These are phyloP conservation scores for Ophiognomonia clavigignenti-juglandacearum DNA, from an alignment of 2,329 filamentous ascomycete genomes.

Conservation along the genomic window DNA sequence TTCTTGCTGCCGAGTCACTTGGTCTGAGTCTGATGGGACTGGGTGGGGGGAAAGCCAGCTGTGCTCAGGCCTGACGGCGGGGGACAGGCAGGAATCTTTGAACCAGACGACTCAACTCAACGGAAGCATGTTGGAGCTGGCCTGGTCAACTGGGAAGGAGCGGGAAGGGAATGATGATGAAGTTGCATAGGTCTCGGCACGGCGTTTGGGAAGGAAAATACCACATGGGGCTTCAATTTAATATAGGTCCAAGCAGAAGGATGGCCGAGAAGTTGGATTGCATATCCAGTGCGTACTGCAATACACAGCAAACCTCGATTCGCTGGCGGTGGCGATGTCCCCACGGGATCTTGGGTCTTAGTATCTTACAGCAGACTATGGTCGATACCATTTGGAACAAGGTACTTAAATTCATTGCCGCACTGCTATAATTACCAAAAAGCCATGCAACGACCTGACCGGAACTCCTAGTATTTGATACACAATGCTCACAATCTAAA, in stretches of 20 bases:
- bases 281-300: not conserved
- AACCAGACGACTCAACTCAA: not conserved
- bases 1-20: slow-evolving; percentile 92
- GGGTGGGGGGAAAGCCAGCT: not conserved
- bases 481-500: slow-evolving; percentile 12
- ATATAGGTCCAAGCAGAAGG: not conserved
- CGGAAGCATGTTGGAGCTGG: no score
- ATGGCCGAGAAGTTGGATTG: not conserved
- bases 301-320: not conserved
- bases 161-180: not conserved
- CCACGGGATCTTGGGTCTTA: no score
- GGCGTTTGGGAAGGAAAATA: slow-evolving; percentile 13
- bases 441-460: slow-evolving; percentile 5
- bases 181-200: slow-evolving; percentile 3
- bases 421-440: not conserved
- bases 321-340: not conserved
- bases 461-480: slow-evolving; percentile 18
- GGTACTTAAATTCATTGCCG: slow-evolving; percentile 11
- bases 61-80: not conserved
- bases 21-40: slow-evolving; percentile 43
- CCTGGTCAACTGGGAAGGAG: not conserved
- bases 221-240: not conserved
- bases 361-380: no score
- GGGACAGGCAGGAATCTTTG: not conserved
- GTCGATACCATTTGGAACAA: not conserved